A percentile compares a stretch with the other conserved stretches of the same genome.
Conservation (phyloP, 495 filamentous ascomycete species). For the Aspergillus diversus region DNA sequence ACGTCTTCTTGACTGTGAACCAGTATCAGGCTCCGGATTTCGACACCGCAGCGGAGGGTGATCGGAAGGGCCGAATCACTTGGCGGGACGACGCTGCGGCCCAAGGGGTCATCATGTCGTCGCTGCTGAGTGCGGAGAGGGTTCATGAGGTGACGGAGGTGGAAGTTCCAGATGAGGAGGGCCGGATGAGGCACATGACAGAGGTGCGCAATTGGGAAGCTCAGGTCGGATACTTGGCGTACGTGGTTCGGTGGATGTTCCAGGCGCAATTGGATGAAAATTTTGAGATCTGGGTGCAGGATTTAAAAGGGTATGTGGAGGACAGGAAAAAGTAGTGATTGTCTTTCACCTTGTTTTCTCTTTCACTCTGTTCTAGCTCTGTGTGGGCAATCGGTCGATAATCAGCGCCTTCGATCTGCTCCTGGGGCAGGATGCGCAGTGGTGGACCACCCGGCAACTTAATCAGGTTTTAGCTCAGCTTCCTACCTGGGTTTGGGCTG, state of each 20-base stretch:
- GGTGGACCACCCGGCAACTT: neutral
- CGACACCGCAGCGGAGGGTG: slow-evolving; percentile 5
- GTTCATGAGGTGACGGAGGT: slow-evolving; percentile 45
- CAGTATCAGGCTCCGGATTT: slow-evolving; percentile 36
- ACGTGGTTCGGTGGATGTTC: slow-evolving; percentile 46
- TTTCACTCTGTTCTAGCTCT: too few species aligned
- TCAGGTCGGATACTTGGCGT: slow-evolving; percentile 43
- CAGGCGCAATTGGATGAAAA: slow-evolving; percentile 33
- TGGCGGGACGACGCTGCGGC: slow-evolving; percentile 38
- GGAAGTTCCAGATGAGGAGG: slow-evolving; percentile 24
- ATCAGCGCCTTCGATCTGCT: too few species aligned
- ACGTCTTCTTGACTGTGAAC: slow-evolving; percentile 31
- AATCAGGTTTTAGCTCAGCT: slow-evolving; percentile 6
- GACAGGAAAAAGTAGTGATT: neutral
- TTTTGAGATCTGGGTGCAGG: slow-evolving; percentile 46
- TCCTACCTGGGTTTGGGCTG: neutral
- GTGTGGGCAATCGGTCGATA: too few species aligned
- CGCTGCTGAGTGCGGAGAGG: slow-evolving; percentile 41
- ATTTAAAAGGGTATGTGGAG: slow-evolving; percentile 43
- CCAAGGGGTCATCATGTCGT: slow-evolving; percentile 31
- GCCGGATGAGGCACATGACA: slow-evolving; percentile 23
- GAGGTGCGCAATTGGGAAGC: slow-evolving; percentile 51
- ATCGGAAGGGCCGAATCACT: slow-evolving; percentile 36
- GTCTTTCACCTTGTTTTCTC: too few species aligned
- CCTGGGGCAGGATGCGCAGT: too few species aligned